Evolutionary conservation across 352 stramenopile genomes (phyloP).

Genomic region (Pythium sp.): DNA sequence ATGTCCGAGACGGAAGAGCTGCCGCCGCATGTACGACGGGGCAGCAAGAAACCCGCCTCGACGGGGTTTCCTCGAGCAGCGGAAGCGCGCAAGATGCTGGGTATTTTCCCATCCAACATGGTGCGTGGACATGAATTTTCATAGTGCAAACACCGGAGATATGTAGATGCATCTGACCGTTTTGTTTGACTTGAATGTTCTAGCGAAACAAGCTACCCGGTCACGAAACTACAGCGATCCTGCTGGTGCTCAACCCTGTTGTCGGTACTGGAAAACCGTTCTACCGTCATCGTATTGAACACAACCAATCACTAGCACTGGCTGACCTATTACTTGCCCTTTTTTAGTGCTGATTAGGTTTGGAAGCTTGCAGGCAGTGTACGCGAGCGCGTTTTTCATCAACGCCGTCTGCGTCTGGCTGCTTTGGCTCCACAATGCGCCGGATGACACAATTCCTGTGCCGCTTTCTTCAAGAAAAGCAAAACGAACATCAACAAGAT

Average conservation of each 20-base stretch:
- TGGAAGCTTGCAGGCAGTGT: slow-evolving; percentile 25
- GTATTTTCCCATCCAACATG: slow-evolving; percentile 18
- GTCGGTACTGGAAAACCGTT: slow-evolving; percentile 25
- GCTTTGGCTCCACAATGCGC: slow-evolving; percentile 34
- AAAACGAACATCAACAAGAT: not conserved
- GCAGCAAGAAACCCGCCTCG: not conserved
- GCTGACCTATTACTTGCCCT: not conserved
- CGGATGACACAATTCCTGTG: not conserved
- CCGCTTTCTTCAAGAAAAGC: not conserved
- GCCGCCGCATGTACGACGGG: not conserved
- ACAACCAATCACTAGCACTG: not conserved
- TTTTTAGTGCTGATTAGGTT: slow-evolving; percentile 44
- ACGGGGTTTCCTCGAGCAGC: not conserved
- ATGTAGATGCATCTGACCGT: not conserved
- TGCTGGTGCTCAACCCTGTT: slow-evolving; percentile 41
- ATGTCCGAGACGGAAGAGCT: slow-evolving; percentile 7
- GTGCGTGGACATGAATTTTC: not conserved
- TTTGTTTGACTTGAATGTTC: not conserved
- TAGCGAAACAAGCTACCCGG: slow-evolving; percentile 14
- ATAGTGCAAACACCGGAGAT: not conserved
- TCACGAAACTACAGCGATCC: slow-evolving; percentile 24
- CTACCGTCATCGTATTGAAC: too few species aligned
- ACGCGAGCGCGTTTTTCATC: slow-evolving; percentile 29
- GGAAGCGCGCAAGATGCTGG: not conserved
- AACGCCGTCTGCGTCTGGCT: slow-evolving; percentile 43